These are phyloP conservation scores for Aspergillus melleus DNA, from an alignment of 2,329 filamentous ascomycete genomes.

Conservation along the genomic window DNA sequence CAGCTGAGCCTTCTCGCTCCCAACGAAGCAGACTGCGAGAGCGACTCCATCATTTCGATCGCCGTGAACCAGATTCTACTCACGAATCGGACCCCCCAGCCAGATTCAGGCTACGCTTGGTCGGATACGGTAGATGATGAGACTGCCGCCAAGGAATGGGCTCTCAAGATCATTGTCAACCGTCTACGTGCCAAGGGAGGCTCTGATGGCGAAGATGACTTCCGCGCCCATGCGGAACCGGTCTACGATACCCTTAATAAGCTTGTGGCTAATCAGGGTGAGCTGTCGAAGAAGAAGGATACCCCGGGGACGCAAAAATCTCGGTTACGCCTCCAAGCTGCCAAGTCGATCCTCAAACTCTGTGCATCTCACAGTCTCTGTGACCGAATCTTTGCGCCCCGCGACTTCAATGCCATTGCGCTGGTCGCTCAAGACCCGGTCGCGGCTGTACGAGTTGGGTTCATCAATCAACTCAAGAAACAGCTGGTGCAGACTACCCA, in stretches of 20 bases:
- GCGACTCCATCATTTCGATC: slow-evolving; percentile 76
- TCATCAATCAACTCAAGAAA: slow-evolving; percentile 85
- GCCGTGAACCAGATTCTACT: slow-evolving; percentile 73
- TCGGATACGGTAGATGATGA: slow-evolving; percentile 75
- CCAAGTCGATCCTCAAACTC: slow-evolving; percentile 79
- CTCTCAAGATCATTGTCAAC: slow-evolving; percentile 84
- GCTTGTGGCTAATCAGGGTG: slow-evolving; percentile 73
- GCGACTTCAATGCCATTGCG: slow-evolving; percentile 78
- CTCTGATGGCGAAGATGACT: slow-evolving; percentile 41
- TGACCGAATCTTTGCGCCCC: slow-evolving; percentile 70
- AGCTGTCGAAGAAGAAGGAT: slow-evolving; percentile 71
- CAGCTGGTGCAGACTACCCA: slow-evolving; percentile 55
- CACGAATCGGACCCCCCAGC: slow-evolving; percentile 59
- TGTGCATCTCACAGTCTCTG: slow-evolving; percentile 70
- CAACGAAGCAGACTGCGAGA: slow-evolving; percentile 69
- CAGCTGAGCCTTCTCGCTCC: slow-evolving; percentile 75
- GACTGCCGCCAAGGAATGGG: slow-evolving; percentile 77
- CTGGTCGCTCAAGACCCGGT: slow-evolving; percentile 77
- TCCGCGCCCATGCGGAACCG: slow-evolving; percentile 57
- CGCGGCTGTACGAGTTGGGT: slow-evolving; percentile 71
- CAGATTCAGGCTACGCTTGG: slow-evolving; percentile 64
- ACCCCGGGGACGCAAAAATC: slow-evolving; percentile 78
- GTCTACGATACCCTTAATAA: slow-evolving; percentile 79
- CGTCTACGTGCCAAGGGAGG: slow-evolving; percentile 68
- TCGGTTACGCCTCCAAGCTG: slow-evolving; percentile 77